These are phyloP conservation scores for Aureobasidium lini DNA, from an alignment of 2,329 filamentous ascomycete species.

Conservation along the genomic window DNA sequence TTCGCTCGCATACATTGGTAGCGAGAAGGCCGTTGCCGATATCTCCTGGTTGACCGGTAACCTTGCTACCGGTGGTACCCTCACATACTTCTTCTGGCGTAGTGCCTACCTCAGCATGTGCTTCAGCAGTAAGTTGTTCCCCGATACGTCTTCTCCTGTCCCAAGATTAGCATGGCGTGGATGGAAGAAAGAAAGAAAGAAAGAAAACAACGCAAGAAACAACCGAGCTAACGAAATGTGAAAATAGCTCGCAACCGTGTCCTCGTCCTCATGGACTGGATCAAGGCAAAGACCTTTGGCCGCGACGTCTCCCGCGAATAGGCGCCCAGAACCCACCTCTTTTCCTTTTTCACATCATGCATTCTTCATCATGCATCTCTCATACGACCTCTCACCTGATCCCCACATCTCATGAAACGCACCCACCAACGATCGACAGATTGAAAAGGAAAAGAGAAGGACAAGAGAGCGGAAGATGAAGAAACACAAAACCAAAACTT, in stretches of 20 bases:
- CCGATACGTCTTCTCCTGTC: not conserved
- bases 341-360: not conserved
- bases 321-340: not conserved
- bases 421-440: constrained; percentile 1
- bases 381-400: constrained; percentile 8
- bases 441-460: not conserved
- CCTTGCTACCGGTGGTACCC: constrained; percentile 74
- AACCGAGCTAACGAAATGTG: constrained; percentile 17
- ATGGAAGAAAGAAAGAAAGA: not conserved
- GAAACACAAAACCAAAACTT: not conserved
- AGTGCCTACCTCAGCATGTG: constrained; percentile 99
- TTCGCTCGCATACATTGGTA: constrained; percentile 93
- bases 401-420: not conserved
- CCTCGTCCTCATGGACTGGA: constrained; percentile 87
- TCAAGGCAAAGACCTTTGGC: constrained; percentile 94
- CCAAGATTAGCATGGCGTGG: not conserved
- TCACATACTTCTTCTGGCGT: constrained; percentile 98
- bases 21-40: constrained; percentile 94
- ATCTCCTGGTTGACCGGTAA: constrained; percentile 97
- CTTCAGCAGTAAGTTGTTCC: constrained; percentile 82
- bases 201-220: constrained; percentile 1
- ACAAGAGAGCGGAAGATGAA: not conserved
- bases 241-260: constrained; percentile 79
- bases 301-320: constrained; percentile 85
- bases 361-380: not conserved